Evolutionary conservation across 2,329 filamentous ascomycete species (phyloP).

Genomic region (Pseudopyricularia javanii): DNA sequence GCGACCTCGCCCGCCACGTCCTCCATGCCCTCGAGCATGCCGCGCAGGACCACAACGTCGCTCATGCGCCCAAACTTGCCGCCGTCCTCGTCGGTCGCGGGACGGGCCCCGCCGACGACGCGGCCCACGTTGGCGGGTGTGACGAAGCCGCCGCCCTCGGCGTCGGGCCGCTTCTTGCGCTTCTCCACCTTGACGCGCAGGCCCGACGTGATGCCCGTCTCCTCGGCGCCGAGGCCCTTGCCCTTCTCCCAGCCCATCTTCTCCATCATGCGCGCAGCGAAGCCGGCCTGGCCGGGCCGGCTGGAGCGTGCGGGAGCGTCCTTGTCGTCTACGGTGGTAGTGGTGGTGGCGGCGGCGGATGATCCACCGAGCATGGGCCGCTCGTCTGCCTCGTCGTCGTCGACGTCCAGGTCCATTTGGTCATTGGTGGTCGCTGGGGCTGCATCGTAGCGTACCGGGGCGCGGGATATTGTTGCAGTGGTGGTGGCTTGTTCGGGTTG

Average conservation of each 20-base stretch:
- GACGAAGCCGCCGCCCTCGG: conserved; percentile 67
- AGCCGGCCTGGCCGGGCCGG: conserved; percentile 69
- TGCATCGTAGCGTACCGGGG: conserved; percentile 59
- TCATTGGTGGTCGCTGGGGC: conserved; percentile 13
- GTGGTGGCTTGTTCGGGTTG: conserved; percentile 17
- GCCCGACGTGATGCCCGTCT: conserved; percentile 71
- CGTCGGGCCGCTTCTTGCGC: conserved; percentile 64
- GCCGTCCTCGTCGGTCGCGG: conserved; percentile 29
- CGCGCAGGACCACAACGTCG: conserved; percentile 67
- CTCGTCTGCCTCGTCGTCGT: conserved; percentile 15
- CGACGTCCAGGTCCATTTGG: conserved; percentile 25
- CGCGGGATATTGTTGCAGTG: conserved; percentile 58
- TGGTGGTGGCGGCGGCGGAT: conserved; percentile 12
- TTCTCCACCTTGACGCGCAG: conserved; percentile 78
- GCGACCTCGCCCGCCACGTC: conserved; percentile 69
- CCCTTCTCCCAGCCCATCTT: conserved; percentile 94
- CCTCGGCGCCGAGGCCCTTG: conserved; percentile 70
- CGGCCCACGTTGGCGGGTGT: conserved; percentile 54
- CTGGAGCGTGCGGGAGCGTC: conserved; percentile 28
- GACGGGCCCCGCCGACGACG: conserved; percentile 61
- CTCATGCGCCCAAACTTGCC: conserved; percentile 61
- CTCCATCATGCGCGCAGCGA: conserved; percentile 77
- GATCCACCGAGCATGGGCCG: conserved; percentile 8
- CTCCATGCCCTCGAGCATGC: conserved; percentile 76
- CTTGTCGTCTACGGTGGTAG: conserved; percentile 14